Percentiles rank a stretch among this genome's conserved stretches.
These are phyloP conservation scores for Mortierella sp. DNA, from an alignment of 371 early-diverging fungal genomes.

Conservation along the genomic window DNA sequence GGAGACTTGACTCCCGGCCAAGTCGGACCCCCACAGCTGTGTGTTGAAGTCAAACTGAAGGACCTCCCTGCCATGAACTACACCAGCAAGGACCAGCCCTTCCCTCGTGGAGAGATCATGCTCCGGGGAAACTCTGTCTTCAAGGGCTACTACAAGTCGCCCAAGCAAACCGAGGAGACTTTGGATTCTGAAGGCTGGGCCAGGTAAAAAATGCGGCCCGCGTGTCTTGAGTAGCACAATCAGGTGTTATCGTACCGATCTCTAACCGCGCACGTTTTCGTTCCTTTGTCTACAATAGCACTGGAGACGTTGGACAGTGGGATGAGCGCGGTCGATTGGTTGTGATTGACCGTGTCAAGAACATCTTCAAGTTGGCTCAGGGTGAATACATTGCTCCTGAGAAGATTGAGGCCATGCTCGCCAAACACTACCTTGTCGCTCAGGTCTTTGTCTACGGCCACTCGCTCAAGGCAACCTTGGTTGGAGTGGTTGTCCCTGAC, in stretches of 20 bases:
- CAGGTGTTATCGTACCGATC: background rate
- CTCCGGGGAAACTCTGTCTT: slow-evolving; percentile 90
- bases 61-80: slow-evolving; percentile 96
- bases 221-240: background rate
- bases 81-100: slow-evolving; percentile 84
- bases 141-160: slow-evolving; percentile 90
- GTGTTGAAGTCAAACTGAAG: slow-evolving; percentile 85
- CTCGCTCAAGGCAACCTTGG: slow-evolving; percentile 86
- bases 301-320: slow-evolving; percentile 97
- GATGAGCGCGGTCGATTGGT: slow-evolving; percentile 79
- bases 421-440: slow-evolving; percentile 75
- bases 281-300: slow-evolving; percentile 58
- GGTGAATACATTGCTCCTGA: slow-evolving; percentile 99
- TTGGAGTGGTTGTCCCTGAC: slow-evolving; percentile 91
- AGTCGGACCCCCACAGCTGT: slow-evolving; percentile 85
- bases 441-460: slow-evolving; percentile 95
- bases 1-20: slow-evolving; percentile 81
- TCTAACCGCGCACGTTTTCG: background rate
- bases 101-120: slow-evolving; percentile 95
- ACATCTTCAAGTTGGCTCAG: slow-evolving; percentile 98
- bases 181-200: slow-evolving; percentile 89
- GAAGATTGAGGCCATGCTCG: slow-evolving; percentile 90
- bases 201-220: slow-evolving; percentile 13
- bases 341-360: slow-evolving; percentile 98
- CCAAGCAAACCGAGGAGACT: slow-evolving; percentile 87